Base-by-base conservation (phyloP, 1,139 yeast genomes). In the Geotrichum reessii region DNA sequence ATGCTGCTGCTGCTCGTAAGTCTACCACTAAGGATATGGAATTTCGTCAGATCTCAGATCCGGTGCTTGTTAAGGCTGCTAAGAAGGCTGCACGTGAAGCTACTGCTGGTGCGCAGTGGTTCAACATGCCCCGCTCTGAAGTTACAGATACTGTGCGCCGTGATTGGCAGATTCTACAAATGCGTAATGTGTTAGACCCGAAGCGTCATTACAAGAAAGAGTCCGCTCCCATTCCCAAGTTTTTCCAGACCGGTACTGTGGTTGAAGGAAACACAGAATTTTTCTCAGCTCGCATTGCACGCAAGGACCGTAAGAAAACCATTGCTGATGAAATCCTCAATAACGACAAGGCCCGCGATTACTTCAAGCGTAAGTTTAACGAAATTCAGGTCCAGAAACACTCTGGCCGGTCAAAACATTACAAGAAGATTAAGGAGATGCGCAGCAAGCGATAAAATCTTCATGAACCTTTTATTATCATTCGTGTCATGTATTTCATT, bases 131-230 rank as follows among this genome's bases (percentile, higher is more conserved):
- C 51, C 85, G 84, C 63, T 85, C 88, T 1, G 96, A 89, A 66
- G 73, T 91, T 64, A 88, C 96, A 0, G 83, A 86, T 1, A 81
- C 80, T 52, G 71, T 88, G 37, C 87, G 86, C 68, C 79, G 96
- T 61, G 98, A 93, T 71, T 72, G 95, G 66, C 78, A 84, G 69
- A 75, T 93, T 37, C 78, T 93, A 60, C 86, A 89, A 68, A 89
- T 92, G 76, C 84, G 99, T 73, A 85, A 87, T 63, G 97, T 93
- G 21, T 79, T 93, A 63, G 99, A 93, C 70, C 98, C 98, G 4
- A 93, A 93, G 73, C 82, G 98, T 67, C 97, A 91, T 74, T 93
- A 93, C 74, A 90, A 88, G 74, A 89, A 89, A 72, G 95, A 87
- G 60, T 86, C 84, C 63, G 88, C 95, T 86, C 80, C 80, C 58